These are phyloP conservation scores for Cadophora luteo-olivacea DNA, from an alignment of 2,329 filamentous ascomycete genomes.

Conservation along the genomic window DNA sequence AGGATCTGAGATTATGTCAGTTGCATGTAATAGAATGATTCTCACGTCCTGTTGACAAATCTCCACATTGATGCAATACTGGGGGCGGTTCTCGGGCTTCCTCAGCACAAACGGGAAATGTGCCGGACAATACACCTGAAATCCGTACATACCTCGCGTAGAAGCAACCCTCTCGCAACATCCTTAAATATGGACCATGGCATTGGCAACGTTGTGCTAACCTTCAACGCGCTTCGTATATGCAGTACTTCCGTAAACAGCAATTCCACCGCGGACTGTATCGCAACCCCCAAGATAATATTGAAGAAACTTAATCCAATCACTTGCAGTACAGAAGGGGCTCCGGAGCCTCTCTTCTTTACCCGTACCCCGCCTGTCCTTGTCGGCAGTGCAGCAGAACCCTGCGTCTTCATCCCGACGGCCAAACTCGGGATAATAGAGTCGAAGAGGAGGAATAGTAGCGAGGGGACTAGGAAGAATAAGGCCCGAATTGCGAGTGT, in stretches of 20 bases:
- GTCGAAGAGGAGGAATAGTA: conserved; percentile 77
- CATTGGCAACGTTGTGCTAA: conserved; percentile 65
- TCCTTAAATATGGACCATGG: conserved; percentile 66
- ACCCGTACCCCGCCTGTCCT: conserved; percentile 45
- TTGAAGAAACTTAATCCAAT: conserved; percentile 62
- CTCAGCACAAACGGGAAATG: too few relatives aligned
- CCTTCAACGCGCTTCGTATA: conserved; percentile 60
- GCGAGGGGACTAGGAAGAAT: conserved; percentile 76
- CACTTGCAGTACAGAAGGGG: conserved; percentile 53
- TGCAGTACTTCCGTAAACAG: conserved; percentile 59
- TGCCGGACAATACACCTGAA: background rate
- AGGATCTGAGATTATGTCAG: conserved; percentile 54
- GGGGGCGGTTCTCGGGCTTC: background rate
- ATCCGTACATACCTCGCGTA: conserved; percentile 58
- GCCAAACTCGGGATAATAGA: conserved; percentile 71
- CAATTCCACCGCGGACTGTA: conserved; percentile 63
- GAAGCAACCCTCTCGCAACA: conserved; percentile 56
- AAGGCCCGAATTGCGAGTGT: conserved; percentile 70
- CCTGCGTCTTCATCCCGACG: conserved; percentile 72
- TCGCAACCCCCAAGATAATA: conserved; percentile 55
- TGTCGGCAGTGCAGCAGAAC: conserved; percentile 55
- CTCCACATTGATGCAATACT: too few relatives aligned
- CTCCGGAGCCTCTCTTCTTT: conserved; percentile 47
- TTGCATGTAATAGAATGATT: background rate
- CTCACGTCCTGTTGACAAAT: too few relatives aligned